Evolutionary conservation across 352 stramenopile genomes (phyloP), one percentile per base, ranked within the genome.

Genomic region (Globisporangium radiosum): DNA sequence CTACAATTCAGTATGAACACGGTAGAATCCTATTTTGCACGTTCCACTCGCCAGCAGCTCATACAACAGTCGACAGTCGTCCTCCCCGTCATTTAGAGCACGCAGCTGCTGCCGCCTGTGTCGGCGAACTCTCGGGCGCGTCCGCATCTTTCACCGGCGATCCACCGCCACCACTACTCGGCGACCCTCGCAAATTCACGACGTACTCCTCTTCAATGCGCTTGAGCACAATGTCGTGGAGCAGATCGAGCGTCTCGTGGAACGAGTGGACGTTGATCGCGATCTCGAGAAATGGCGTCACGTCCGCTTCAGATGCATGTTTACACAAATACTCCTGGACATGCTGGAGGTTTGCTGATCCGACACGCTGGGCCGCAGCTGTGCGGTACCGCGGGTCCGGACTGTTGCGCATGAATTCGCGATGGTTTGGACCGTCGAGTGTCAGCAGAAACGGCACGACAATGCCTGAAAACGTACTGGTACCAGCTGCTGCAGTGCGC

Each of bases 241-340:
- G 76, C 57, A 80, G 65, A 63, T 95, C 83, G 50, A 95, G 72
- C 38, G 83, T 95, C n/a, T 78, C 79, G 67, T 91, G 72, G 66
- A 95, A 92, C 52, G 85, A 95, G 61, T 95, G 81, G 47, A 91
- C 68, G 59, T 95, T 88, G 52, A 95, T 87, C 42, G 69, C 64
- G 64, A 95, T 81, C 56, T 87, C 69, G 8, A 81, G 90, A 66
- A 95, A 95, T 15, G 83, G 69, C 57, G 81, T 66, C 55, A 77
- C 67, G 6, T 65, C 72, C 0, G 70, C 56, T 36, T 86, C 78
- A 19, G 65, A 54, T 33, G 51, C 66, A 64, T 92, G 80, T 10
- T 57, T 66, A 42, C 76, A 55, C 43, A 95, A 65, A 56, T 92
- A 92, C n/a, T 63, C 68, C 71, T 95, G 85, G 54, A 95, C 79